Base-by-base conservation (phyloP, 306 rosid genomes). In the Quillaja saponaria region DNA sequence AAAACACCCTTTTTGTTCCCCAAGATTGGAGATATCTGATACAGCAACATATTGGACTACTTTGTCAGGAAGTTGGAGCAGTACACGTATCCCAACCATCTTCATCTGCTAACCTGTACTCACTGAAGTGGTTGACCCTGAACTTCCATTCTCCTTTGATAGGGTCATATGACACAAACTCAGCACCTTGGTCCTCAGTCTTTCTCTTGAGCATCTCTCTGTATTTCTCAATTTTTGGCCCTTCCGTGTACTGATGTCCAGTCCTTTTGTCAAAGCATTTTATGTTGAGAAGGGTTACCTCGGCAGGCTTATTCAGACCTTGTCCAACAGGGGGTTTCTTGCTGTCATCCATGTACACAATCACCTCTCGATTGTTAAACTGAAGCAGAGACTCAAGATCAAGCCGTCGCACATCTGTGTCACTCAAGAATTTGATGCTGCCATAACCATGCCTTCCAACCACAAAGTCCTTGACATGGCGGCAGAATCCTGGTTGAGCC, bases 231-330 rank as follows among this genome's bases (percentile, higher is more conserved):
- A 80, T 82, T 59, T 77, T 90, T 0, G 95, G 88, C 56, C 99
- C 99, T 71, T 78, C 91, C 0, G 86, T 87, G 44, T 71, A 86
- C 62, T 83, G 91, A 4, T 66, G 76, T 49, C 96, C 95, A 6
- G 86, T 82, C 71, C 80, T 89, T 63, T 74, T 92, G 81, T 92
- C 96, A 1, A 85, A 47, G 67, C 96, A 94, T 63, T 85, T 94
- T 11, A 94, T 82, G 78, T 89, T 94, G 46, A 94, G 97, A 13
- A 94, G 84, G 31, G 96, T 89, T 1, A 94, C 99, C 87, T 81
- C 99, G 37, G 99, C 99, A 20, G 96, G 95, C 74, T 94, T 94
- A 82, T 94, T 94, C 53, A 94, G 86, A 52, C 99, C 99, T 73
- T 90, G 97, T 49, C 99, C 99, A 16, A 87, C 86, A 14, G 99